Base-by-base conservation (phyloP, 176 grass and related monocot genomes). In the Miscanthus lutarioriparius region DNA sequence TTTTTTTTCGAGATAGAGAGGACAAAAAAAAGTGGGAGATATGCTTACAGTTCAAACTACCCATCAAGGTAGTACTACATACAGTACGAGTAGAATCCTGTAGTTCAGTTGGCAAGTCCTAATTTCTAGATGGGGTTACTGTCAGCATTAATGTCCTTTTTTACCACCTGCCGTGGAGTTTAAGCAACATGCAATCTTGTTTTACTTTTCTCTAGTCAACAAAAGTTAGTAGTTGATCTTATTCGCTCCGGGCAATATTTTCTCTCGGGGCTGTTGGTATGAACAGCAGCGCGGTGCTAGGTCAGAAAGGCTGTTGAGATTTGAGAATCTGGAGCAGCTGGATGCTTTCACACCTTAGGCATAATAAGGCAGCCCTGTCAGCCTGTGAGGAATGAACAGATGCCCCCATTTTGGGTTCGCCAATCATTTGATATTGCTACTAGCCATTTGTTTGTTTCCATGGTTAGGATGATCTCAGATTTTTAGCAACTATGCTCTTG, bases 161-260 rank as follows among this genome's bases (percentile, higher is more conserved):
- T 13, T 40, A 67, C 73, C 72, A 72, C 53, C 68, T 51, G n/a
- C 12, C 26, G 48, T 49, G 25, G 62, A 63, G 59, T 61, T 80
- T 10, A 75, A 59, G 84, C 77, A 90, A 49, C 76, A 27, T 70
- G 47, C 5, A 62, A 51, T 10, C 8, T 67, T 51, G 27, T 16
- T 22, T 83, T 83, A 71, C 69, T 85, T 77, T 89, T 82, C 82
- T 85, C 47, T 7, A n/a, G 80, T 87, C 78, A 64, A 72, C 47
- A 86, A 38, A 70, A 67, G 36, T 19, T 8, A 71, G n/a, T 11
- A n/a, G 56, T 83, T 86, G 22, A 67, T 79, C 54, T 66, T 48
- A 32, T n/a, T 82, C 12, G 15, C 36, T 30, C 66, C 1, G 22
- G 79, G 56, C 56, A 26, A 22, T 79, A 78, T 83, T 66, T 90